Percentiles rank a stretch among this genome's conserved stretches.
These are phyloP conservation scores for Cladorrhinum samala DNA, from an alignment of 495 filamentous ascomycete genomes.

Conservation along the genomic window DNA sequence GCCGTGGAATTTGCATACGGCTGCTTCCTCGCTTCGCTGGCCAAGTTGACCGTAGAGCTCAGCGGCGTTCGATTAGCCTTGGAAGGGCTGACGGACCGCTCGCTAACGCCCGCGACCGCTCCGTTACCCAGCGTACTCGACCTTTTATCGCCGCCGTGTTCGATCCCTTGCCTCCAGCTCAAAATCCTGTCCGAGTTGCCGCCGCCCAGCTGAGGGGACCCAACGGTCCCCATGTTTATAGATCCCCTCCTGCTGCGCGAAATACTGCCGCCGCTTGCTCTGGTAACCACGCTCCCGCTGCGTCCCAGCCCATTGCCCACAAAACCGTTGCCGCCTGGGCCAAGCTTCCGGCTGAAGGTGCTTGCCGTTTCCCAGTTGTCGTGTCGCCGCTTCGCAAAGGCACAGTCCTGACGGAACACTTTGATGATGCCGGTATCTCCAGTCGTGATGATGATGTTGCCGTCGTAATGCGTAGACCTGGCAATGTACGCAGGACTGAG, in stretches of 20 bases:
- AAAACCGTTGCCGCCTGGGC: slow-evolving; percentile 32
- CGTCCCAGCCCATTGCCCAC: slow-evolving; percentile 48
- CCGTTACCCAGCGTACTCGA: slow-evolving; percentile 26
- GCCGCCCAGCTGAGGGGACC: slow-evolving; percentile 41
- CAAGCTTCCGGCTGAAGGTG: slow-evolving; percentile 68
- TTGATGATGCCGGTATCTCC: slow-evolving; percentile 87
- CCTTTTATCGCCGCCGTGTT: slow-evolving; percentile 29
- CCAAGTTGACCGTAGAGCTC: slow-evolving; percentile 30
- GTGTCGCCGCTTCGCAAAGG: slow-evolving; percentile 50
- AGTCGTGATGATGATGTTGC: slow-evolving; percentile 89
- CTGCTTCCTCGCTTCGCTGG: slow-evolving; percentile 36
- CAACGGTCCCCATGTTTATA: slow-evolving; percentile 25
- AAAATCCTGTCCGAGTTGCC: slow-evolving; percentile 75
- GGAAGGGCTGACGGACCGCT: slow-evolving; percentile 46
- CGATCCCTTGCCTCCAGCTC: slow-evolving; percentile 80
- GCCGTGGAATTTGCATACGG: slow-evolving; percentile 30
- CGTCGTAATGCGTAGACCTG: slow-evolving; percentile 68
- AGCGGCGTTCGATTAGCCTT: slow-evolving; percentile 34
- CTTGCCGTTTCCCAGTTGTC: slow-evolving; percentile 67
- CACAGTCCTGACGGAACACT: slow-evolving; percentile 91
- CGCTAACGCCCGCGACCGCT: slow-evolving; percentile 31
- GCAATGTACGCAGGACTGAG: slow-evolving; percentile 60
- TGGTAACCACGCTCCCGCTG: slow-evolving; percentile 54
- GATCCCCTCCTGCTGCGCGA: slow-evolving; percentile 52
- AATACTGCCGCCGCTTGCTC: slow-evolving; percentile 46